phyloP scores from a whole-genome alignment of 1,139 yeast genomes.

The Candida neerlandica region DNA sequence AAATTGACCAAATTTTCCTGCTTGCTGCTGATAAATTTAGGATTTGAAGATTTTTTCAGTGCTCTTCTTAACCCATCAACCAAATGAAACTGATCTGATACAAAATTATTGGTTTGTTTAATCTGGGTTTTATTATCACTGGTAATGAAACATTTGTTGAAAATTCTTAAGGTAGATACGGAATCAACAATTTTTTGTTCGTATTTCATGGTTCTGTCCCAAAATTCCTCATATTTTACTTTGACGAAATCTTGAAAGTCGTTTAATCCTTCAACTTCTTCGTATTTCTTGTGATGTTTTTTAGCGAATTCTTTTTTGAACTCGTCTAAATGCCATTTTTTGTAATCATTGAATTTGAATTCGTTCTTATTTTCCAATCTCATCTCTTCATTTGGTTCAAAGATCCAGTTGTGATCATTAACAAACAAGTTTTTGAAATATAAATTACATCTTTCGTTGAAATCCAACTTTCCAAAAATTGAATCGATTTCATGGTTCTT shows the following conservation, averaged over 20 bases:
- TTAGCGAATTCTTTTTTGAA: slow-evolving; percentile 23
- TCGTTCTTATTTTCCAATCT: slow-evolving; percentile 23
- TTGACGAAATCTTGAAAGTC: slow-evolving; percentile 23
- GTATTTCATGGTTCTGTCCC: slow-evolving; percentile 12
- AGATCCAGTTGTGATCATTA: slow-evolving; percentile 29
- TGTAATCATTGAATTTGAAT: slow-evolving; percentile 19
- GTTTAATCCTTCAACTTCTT: slow-evolving; percentile 13
- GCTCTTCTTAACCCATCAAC: slow-evolving; percentile 6
- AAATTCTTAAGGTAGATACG: slow-evolving; percentile 46
- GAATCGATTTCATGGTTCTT: slow-evolving; percentile 16
- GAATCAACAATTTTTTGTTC: slow-evolving; percentile 42
- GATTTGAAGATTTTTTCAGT: slow-evolving; percentile 4
- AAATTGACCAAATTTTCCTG: slow-evolving; percentile 16
- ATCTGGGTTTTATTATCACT: slow-evolving; percentile 20
- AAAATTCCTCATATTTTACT: slow-evolving; percentile 18
- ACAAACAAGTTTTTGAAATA: slow-evolving; percentile 32
- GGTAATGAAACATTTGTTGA: slow-evolving; percentile 44
- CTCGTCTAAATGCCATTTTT: slow-evolving; percentile 17
- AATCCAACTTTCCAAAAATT: slow-evolving; percentile 19
- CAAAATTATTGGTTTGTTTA: slow-evolving; percentile 13
- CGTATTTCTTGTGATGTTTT: slow-evolving; percentile 12
- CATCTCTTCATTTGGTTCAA: slow-evolving; percentile 27
- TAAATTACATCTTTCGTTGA: slow-evolving; percentile 32
- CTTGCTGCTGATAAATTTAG: slow-evolving; percentile 14
- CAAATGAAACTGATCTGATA: slow-evolving; percentile 13